A percentile compares a stretch with the other conserved stretches of the same genome.
Evolutionary conservation across 2,329 filamentous ascomycete species (phyloP).

Genomic region (Fonsecaea monophora): DNA sequence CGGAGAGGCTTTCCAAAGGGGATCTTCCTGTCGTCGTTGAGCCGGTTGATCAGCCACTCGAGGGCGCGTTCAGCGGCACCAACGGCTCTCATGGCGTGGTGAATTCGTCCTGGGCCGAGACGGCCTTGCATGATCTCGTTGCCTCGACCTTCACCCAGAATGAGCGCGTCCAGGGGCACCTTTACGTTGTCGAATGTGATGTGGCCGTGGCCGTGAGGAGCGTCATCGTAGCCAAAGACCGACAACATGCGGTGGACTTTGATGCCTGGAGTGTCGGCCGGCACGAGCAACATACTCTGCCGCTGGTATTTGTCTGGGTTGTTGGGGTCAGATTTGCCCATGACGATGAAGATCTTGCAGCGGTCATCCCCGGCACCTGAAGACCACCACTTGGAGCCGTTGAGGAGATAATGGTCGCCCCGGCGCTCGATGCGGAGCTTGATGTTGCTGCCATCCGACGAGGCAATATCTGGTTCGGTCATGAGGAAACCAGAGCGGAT

Average conservation of each 20-base stretch:
- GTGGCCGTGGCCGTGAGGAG: slow-evolving; percentile 95
- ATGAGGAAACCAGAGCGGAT: slow-evolving; percentile 92
- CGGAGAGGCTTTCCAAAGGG: slow-evolving; percentile 87
- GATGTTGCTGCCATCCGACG: slow-evolving; percentile 92
- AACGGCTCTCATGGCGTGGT: slow-evolving; percentile 96
- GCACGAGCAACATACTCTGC: slow-evolving; percentile 91
- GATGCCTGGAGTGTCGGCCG: slow-evolving; percentile 79
- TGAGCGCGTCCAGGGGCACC: slow-evolving; percentile 79
- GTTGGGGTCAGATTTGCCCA: slow-evolving; percentile 85
- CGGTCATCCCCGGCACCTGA: slow-evolving; percentile 91
- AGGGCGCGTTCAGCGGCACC: slow-evolving; percentile 89
- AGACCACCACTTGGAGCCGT: slow-evolving; percentile 99
- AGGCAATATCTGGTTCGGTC: slow-evolving; percentile 89
- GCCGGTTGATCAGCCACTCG: slow-evolving; percentile 91
- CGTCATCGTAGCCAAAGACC: slow-evolving; percentile 96
- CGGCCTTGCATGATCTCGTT: slow-evolving; percentile 99
- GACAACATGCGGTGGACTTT: slow-evolving; percentile 90
- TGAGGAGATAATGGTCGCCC: slow-evolving; percentile 87
- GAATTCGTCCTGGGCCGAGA: slow-evolving; percentile 92
- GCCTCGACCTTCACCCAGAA: slow-evolving; percentile 89
- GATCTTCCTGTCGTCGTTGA: slow-evolving; percentile 90
- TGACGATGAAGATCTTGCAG: slow-evolving; percentile 92
- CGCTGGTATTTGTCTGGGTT: slow-evolving; percentile 83
- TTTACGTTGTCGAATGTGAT: slow-evolving; percentile 88
- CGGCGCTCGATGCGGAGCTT: slow-evolving; percentile 80